Conservation (phyloP, 257 asterid species). For the Solanum pennellii region DNA sequence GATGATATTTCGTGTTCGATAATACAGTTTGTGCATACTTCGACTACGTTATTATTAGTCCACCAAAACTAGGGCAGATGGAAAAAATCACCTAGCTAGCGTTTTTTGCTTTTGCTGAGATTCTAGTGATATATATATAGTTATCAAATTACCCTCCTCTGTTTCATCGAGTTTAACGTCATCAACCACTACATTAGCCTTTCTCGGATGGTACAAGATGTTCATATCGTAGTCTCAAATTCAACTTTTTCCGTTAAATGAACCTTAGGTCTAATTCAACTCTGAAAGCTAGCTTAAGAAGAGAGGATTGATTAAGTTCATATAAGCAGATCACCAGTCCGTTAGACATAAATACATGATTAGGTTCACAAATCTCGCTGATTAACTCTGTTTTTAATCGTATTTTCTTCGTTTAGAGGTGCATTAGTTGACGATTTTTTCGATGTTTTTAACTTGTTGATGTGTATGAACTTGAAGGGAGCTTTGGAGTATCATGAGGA, state of each 20-base stretch:
- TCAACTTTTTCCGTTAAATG: neutral
- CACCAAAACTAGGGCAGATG: neutral
- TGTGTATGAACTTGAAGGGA: conserved; percentile 36
- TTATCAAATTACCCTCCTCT: neutral
- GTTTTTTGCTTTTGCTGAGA: no score
- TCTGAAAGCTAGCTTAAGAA: no score
- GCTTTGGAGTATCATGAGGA: conserved; percentile 43
- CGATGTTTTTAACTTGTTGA: neutral
- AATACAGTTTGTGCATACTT: neutral
- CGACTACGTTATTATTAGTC: neutral
- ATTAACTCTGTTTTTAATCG: neutral
- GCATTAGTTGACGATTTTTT: neutral
- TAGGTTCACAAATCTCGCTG: neutral
- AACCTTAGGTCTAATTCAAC: neutral
- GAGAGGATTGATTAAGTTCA: neutral
- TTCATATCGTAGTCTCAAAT: neutral
- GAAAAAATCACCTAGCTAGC: neutral
- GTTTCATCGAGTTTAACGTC: neutral
- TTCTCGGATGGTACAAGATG: neutral
- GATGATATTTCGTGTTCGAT: neutral
- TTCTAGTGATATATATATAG: no score
- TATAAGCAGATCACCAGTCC: neutral
- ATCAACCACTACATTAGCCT: neutral
- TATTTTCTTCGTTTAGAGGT: neutral
- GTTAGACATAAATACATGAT: neutral